These are phyloP conservation scores for Pythium chondricola DNA, from an alignment of 352 stramenopile species.

Conservation along the genomic window DNA sequence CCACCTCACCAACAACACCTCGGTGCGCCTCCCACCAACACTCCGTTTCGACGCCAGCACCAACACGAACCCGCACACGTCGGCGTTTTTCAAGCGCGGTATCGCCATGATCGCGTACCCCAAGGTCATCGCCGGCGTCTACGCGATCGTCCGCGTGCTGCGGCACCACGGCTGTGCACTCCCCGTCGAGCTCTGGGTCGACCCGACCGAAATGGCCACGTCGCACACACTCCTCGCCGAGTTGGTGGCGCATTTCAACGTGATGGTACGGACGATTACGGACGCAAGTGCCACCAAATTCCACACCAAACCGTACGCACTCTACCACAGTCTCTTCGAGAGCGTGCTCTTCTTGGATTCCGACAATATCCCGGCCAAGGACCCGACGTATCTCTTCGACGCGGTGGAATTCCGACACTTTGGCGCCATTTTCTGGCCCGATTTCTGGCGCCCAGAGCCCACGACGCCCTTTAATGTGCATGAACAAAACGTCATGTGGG, in stretches of 20 bases:
- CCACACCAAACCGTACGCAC: slow-evolving; percentile 68
- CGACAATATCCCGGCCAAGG: slow-evolving; percentile 69
- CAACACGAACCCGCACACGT: neutral
- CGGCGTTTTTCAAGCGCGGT: slow-evolving; percentile 23
- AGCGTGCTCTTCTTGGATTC: slow-evolving; percentile 76
- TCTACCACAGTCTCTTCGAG: slow-evolving; percentile 74
- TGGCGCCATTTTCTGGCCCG: slow-evolving; percentile 80
- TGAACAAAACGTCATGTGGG: slow-evolving; percentile 60
- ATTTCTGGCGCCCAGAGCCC: slow-evolving; percentile 66
- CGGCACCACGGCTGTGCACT: slow-evolving; percentile 36
- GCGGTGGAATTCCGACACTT: slow-evolving; percentile 45
- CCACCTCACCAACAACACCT: slow-evolving; percentile 7
- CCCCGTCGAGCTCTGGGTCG: slow-evolving; percentile 51
- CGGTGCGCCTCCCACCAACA: no score
- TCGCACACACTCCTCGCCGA: slow-evolving; percentile 55
- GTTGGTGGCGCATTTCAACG: slow-evolving; percentile 44
- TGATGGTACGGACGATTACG: slow-evolving; percentile 47
- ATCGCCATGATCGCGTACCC: slow-evolving; percentile 70
- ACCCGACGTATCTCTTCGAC: slow-evolving; percentile 82
- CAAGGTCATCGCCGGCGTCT: slow-evolving; percentile 58
- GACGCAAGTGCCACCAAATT: slow-evolving; percentile 65
- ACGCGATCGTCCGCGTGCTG: slow-evolving; percentile 61
- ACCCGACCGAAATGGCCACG: slow-evolving; percentile 41
- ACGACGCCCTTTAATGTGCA: slow-evolving; percentile 74
- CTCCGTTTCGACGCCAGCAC: neutral